A percentile compares a stretch with the other conserved stretches of the same genome.
These are phyloP conservation scores for Phytophthora pluvialis DNA, from an alignment of 352 stramenopile species.

Conservation along the genomic window DNA sequence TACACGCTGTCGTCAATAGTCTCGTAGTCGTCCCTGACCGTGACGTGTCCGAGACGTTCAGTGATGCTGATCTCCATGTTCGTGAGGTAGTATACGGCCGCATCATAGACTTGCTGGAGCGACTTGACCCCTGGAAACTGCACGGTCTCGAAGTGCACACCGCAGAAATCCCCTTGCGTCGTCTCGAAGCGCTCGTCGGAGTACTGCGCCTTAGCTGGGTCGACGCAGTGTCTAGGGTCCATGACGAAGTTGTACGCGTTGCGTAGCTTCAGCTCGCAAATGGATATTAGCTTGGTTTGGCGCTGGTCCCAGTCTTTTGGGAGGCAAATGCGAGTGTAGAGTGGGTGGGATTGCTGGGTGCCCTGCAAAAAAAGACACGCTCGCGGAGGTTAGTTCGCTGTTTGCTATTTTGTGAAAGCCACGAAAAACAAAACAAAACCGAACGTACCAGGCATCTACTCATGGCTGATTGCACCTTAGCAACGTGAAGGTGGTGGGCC, in stretches of 20 bases:
- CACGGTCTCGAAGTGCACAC: slow-evolving; percentile 30
- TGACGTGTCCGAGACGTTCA: slow-evolving; percentile 34
- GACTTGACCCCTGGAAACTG: slow-evolving; percentile 37
- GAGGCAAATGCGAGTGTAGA: slow-evolving; percentile 31
- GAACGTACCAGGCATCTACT: slow-evolving; percentile 16
- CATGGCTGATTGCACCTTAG: slow-evolving; percentile 15
- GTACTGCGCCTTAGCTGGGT: slow-evolving; percentile 24
- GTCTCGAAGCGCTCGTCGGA: slow-evolving; percentile 34
- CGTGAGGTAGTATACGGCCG: slow-evolving; percentile 39
- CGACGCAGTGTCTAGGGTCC: slow-evolving; percentile 18
- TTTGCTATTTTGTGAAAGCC: not conserved
- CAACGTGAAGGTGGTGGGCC: slow-evolving; percentile 18
- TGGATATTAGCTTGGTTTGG: slow-evolving; percentile 13
- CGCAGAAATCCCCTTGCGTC: slow-evolving; percentile 34
- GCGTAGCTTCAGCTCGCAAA: slow-evolving; percentile 22
- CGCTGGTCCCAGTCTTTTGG: slow-evolving; percentile 21
- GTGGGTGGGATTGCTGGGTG: slow-evolving; percentile 20
- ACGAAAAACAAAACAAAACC: not conserved
- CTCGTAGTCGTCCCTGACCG: slow-evolving; percentile 36
- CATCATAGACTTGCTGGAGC: slow-evolving; percentile 41
- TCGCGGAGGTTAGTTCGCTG: not conserved
- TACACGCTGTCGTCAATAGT: slow-evolving; percentile 21
- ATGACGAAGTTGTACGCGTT: slow-evolving; percentile 35
- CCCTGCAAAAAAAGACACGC: not conserved
- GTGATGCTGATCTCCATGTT: slow-evolving; percentile 51